Evolutionary conservation across 306 rosid genomes (phyloP).

Genomic region (Boehmeria nivea): DNA sequence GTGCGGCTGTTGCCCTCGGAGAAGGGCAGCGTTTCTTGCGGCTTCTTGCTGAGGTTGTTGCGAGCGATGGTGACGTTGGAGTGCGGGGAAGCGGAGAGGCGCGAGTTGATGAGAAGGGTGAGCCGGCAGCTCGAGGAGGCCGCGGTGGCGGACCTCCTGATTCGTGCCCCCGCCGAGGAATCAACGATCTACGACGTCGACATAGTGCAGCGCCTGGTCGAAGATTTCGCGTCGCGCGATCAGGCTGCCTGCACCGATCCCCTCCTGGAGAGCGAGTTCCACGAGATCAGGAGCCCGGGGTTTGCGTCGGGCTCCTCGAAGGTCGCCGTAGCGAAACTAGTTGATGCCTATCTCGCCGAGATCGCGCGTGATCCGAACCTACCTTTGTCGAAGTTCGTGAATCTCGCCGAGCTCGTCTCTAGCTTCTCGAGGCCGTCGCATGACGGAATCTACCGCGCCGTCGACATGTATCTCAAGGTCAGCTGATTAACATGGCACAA

Average conservation of each 20-base stretch:
- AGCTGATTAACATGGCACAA: not conserved
- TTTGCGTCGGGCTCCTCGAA: slow-evolving; percentile 51
- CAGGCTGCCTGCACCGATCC: slow-evolving; percentile 37
- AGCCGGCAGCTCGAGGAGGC: slow-evolving; percentile 81
- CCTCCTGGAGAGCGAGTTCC: slow-evolving; percentile 51
- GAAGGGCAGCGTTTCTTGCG: slow-evolving; percentile 45
- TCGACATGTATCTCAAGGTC: slow-evolving; percentile 86
- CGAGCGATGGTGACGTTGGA: slow-evolving; percentile 49
- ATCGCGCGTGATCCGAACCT: slow-evolving; percentile 66
- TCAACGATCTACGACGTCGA: slow-evolving; percentile 46
- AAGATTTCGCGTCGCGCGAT: slow-evolving; percentile 51
- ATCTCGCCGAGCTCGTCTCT: slow-evolving; percentile 62
- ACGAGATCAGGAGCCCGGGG: slow-evolving; percentile 56
- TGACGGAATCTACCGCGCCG: slow-evolving; percentile 84
- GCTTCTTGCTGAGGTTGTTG: slow-evolving; percentile 64
- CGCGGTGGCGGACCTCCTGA: slow-evolving; percentile 57
- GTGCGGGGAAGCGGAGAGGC: slow-evolving; percentile 50
- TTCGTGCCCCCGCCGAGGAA: slow-evolving; percentile 42
- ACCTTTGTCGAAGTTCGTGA: slow-evolving; percentile 44
- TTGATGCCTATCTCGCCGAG: slow-evolving; percentile 84
- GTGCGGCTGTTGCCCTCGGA: slow-evolving; percentile 52
- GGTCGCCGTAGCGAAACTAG: slow-evolving; percentile 68
- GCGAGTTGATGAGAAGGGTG: slow-evolving; percentile 53
- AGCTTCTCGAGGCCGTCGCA: slow-evolving; percentile 68
- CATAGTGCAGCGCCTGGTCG: slow-evolving; percentile 68